Evolutionary conservation across 2,329 filamentous ascomycete genomes (phyloP).

Genomic region (Nigrospora oryzae): DNA sequence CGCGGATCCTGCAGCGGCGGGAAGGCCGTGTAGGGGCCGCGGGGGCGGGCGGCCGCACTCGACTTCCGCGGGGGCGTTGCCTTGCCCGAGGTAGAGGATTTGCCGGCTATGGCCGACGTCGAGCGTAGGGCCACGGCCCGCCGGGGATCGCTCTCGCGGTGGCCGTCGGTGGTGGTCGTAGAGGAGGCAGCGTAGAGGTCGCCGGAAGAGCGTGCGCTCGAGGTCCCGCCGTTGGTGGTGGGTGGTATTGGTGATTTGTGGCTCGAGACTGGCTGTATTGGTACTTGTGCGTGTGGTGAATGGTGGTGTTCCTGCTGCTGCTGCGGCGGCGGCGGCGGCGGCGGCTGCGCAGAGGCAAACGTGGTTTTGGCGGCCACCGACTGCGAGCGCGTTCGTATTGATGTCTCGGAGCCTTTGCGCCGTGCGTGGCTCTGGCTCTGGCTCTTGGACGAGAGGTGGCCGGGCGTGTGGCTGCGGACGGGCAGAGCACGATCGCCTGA

Average conservation of each 20-base stretch:
- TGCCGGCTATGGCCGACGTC: slow-evolving; percentile 41
- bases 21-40: slow-evolving; percentile 37
- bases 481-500: slow-evolving; percentile 23
- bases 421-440: slow-evolving; percentile 27
- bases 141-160: slow-evolving; percentile 19
- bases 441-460: slow-evolving; percentile 51
- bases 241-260: slow-evolving; percentile 5
- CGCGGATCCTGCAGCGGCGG: slow-evolving; percentile 49
- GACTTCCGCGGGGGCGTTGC: slow-evolving; percentile 9
- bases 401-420: slow-evolving; percentile 41
- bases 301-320: slow-evolving; percentile 12
- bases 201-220: slow-evolving; percentile 12
- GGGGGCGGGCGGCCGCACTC: slow-evolving; percentile 15
- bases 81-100: slow-evolving; percentile 11
- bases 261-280: background rate
- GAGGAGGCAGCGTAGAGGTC: slow-evolving; percentile 11
- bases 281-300: background rate
- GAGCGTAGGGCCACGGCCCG: slow-evolving; percentile 40
- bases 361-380: slow-evolving; percentile 31
- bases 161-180: slow-evolving; percentile 13
- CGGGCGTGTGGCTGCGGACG: slow-evolving; percentile 53
- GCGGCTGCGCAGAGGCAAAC: slow-evolving; percentile 16
- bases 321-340: slow-evolving; percentile 18
- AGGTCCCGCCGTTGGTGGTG: slow-evolving; percentile 11
- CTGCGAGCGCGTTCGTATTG: slow-evolving; percentile 46